Evolutionary conservation across 768 basidiomycete genomes (phyloP), one percentile per base, ranked within the genome.

Genomic region (Mycena metata): DNA sequence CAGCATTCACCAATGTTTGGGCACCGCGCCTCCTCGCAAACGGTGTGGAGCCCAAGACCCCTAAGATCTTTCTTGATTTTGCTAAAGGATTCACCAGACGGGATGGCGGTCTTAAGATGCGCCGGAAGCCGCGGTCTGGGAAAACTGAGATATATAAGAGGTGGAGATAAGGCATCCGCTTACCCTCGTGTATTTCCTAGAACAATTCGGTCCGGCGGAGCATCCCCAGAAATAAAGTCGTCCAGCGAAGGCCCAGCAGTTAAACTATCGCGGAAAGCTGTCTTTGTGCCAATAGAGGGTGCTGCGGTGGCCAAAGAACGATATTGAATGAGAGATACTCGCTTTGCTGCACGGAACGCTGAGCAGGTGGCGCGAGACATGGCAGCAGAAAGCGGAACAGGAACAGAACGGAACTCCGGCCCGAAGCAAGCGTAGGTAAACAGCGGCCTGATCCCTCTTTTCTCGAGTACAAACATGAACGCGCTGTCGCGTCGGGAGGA

Each of bases 1-100:
- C 98, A 99, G 75, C 98, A 99, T 76, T 99, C 97, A n/a, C 97
- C 98, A 63, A 99, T 98, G 75, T 99, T 99, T 0, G 98, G 98
- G 83, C 98, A 99, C 69, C 96, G 88, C 41, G 98, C 98, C 78
- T 99, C 98, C 80, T 99, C 98, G 75, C 98, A 99, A 2, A 99
- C 98, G 0, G 98, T 99, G 75, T 98, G 96, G 54, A 99, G 83
- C 10, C 89, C 89, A 2, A 99, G 86, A 2, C 96, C 97, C 59
- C 98, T 85, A 16, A 99, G 85, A 79, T 99, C 98, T 72, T 92
- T 94, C 87, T 97, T 98, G 71, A 99, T 98, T 75, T 90, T 94
- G 71, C 88, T 91, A 79, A 92, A 99, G 2, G 96, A 95, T 13
- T 84, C 83, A 35, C 96, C 94, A 0, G 92, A 94, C 1, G 98